Base-by-base conservation (phyloP, 495 filamentous ascomycete genomes). In the Penicillium daleae region DNA sequence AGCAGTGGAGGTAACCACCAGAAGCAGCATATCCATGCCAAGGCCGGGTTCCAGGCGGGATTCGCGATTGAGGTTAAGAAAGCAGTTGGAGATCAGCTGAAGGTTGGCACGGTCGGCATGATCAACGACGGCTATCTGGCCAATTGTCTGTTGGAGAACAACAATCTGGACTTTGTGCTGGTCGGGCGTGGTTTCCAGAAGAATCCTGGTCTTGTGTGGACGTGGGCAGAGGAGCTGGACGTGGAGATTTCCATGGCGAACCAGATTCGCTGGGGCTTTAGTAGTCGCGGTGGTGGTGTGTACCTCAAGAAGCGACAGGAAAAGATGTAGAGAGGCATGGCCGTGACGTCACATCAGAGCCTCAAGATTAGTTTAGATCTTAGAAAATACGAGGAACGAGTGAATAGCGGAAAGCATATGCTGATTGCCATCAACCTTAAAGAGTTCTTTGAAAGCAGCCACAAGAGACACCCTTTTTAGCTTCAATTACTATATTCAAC, bases 181-280 rank as follows among this genome's bases (percentile, higher is more conserved):
- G 81, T 83, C 6, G 90, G 90, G 0, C 74, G 90, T 7, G 80
- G 79, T 56, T 92, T 91, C 72, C 85, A 88, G 71, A 89, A 88
- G 76, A 86, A 91, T 64, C 87, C 89, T 0, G 82, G 84, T 6
- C 63, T 91, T 40, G 87, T 89, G 1, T 90, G 89, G 84, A 67
- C 76, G 0, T 91, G 82, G 78, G 90, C 88, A 0, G 85, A 91
- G 64, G 88, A 92, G 50, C 65, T 92, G 48, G 83, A 80, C 10
- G 75, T 87, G 13, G 78, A 87, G 62, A 86, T 90, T 21, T 73
- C 85, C 46, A 82, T 86, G 64, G 85, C 88, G 1, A 85, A 86
- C 55, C 89, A 92, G 77, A 90, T 90, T 56, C 74, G 84, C 2
- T 90, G 87, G 88, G 86, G 74, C 29, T 77, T 76, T 42, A 33